These are phyloP conservation scores for Carex littledalei DNA, from an alignment of 176 grass and related monocot genomes.

Conservation along the genomic window DNA sequence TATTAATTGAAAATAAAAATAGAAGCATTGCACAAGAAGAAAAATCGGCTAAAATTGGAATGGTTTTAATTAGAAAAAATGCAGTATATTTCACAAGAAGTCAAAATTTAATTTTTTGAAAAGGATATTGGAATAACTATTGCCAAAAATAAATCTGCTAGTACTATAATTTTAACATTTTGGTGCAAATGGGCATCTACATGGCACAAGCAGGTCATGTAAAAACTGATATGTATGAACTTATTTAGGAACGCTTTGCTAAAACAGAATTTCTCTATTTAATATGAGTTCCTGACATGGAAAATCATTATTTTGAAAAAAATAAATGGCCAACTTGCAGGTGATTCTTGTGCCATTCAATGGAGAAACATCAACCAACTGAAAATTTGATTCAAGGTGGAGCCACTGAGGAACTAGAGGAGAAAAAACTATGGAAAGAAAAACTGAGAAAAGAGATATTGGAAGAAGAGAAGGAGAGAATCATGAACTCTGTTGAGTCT, in stretches of 20 bases:
- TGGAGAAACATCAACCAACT: slow-evolving; percentile 6
- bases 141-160: neutral
- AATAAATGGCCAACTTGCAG: neutral
- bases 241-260: neutral
- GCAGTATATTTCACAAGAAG: neutral
- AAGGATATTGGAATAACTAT: too few relatives aligned
- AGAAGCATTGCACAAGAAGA: neutral
- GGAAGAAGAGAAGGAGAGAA: slow-evolving; percentile 20
- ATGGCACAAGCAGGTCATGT: neutral
- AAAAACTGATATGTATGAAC: neutral
- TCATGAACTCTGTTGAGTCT: neutral
- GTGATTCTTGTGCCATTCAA: neutral
- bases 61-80: neutral
- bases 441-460: slow-evolving; percentile 16
- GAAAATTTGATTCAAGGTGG: neutral
- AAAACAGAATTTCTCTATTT: neutral
- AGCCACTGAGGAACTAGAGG: neutral
- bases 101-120: neutral
- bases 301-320: neutral
- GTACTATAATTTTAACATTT: neutral
- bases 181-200: neutral
- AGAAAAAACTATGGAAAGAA: slow-evolving; percentile 19
- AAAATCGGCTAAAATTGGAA: neutral
- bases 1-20: neutral
- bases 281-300: neutral